These are phyloP conservation scores for Populus hybrid DNA, from an alignment of 441 rosid species.

Conservation along the genomic window DNA sequence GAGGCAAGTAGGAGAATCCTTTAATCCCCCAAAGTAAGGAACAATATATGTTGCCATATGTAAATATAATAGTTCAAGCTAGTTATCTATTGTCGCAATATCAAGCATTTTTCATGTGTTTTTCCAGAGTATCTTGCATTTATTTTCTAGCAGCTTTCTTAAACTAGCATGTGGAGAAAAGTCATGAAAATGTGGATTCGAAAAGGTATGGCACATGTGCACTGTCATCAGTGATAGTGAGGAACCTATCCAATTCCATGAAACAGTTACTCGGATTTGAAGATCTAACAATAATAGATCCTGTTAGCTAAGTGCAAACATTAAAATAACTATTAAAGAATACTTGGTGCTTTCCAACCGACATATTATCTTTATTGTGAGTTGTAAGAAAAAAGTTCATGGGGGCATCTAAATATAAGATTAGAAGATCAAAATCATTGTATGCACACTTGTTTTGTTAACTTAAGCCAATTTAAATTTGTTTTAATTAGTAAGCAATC, in stretches of 20 bases:
- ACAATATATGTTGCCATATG: neutral
- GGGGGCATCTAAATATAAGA: neutral
- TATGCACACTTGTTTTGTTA: neutral
- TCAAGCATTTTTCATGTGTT: neutral
- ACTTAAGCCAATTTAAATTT: neutral
- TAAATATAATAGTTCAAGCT: neutral
- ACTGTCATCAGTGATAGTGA: neutral
- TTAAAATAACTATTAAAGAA: neutral
- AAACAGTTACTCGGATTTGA: neutral
- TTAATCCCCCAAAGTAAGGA: constrained; percentile 86
- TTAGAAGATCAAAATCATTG: neutral
- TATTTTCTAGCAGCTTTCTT: neutral
- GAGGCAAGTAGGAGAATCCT: constrained; percentile 95
- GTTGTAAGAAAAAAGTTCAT: neutral
- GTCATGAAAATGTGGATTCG: neutral
- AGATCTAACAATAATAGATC: neutral
- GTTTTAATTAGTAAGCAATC: neutral
- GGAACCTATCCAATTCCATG: neutral
- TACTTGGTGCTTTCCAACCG: neutral
- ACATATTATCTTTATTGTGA: neutral
- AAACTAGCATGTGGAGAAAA: neutral
- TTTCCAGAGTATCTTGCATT: neutral
- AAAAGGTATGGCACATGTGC: neutral
- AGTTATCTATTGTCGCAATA: neutral
- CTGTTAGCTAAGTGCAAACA: neutral